Evolutionary conservation across 331 rosid species (phyloP).

Genomic region (Acacia concinna): DNA sequence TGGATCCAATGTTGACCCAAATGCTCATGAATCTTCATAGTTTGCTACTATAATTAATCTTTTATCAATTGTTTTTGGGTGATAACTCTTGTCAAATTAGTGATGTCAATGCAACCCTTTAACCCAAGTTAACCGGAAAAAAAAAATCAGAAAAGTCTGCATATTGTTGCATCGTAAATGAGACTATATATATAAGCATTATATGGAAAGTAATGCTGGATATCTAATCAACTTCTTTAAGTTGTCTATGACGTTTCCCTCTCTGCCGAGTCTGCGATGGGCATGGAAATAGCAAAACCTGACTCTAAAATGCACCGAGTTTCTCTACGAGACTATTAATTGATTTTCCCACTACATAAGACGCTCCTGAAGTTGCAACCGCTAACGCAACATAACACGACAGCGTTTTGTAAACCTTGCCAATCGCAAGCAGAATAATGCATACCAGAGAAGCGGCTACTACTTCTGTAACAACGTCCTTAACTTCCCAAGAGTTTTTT

Average conservation of each 20-base stretch:
- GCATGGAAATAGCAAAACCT: slow-evolving; percentile 22
- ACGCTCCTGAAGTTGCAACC: slow-evolving; percentile 47
- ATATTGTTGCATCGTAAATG: not conserved
- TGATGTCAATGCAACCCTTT: not conserved
- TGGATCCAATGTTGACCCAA: slow-evolving; percentile 30
- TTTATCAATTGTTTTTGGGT: no score
- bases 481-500: slow-evolving; percentile 39
- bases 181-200: not conserved
- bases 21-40: slow-evolving; percentile 18
- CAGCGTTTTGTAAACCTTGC: slow-evolving; percentile 49
- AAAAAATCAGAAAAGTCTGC: not conserved
- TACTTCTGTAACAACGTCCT: slow-evolving; percentile 46
- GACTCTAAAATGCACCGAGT: slow-evolving; percentile 40
- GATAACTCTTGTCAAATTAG: not conserved
- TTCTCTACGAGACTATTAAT: slow-evolving; percentile 41
- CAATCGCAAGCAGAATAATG: slow-evolving; percentile 49
- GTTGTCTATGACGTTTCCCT: slow-evolving; percentile 35
- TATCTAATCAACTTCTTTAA: slow-evolving; percentile 23
- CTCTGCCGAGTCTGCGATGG: slow-evolving; percentile 19
- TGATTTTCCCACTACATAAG: slow-evolving; percentile 49
- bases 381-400: slow-evolving; percentile 40
- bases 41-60: not conserved
- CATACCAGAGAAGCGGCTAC: slow-evolving; percentile 50
- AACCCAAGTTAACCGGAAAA: not conserved
- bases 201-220: not conserved